Evolutionary conservation across 441 rosid genomes (phyloP).

Genomic region (Breynia disticha): DNA sequence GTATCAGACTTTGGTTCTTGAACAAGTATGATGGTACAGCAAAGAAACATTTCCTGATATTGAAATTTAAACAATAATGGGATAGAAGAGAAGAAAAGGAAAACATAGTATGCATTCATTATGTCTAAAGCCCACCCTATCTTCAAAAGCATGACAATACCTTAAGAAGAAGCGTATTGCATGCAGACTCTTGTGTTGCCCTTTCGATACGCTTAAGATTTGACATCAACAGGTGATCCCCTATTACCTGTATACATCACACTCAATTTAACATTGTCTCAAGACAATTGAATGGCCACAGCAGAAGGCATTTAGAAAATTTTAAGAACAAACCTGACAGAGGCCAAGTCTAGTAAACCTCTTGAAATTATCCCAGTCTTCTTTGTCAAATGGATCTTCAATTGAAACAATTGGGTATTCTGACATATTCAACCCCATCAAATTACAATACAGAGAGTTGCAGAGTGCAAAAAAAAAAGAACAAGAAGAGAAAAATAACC

Average conservation of each 20-base stretch:
- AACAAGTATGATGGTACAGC: not conserved
- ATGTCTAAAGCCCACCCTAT: not conserved
- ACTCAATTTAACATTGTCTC: not conserved
- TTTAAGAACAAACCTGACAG: slow-evolving; percentile 62
- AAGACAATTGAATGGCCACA: not conserved
- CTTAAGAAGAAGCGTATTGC: slow-evolving; percentile 94
- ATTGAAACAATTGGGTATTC: slow-evolving; percentile 82
- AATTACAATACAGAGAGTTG: slow-evolving; percentile 6
- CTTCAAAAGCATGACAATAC: slow-evolving; percentile 22
- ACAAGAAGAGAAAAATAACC: slow-evolving; percentile 1
- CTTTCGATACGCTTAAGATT: slow-evolving; percentile 77
- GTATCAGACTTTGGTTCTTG: not conserved
- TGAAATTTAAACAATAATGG: not conserved
- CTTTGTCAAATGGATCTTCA: slow-evolving; percentile 98
- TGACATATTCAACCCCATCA: slow-evolving; percentile 23
- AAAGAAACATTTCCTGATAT: not conserved
- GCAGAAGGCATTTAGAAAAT: not conserved
- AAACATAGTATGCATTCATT: no score
- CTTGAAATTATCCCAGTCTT: slow-evolving; percentile 93
- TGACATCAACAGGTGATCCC: slow-evolving; percentile 79
- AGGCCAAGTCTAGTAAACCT: slow-evolving; percentile 64
- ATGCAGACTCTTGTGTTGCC: slow-evolving; percentile 68
- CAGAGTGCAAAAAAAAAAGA: not conserved
- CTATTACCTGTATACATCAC: slow-evolving; percentile 63
- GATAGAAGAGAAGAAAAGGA: no score